Conservation (phyloP, 352 stramenopile species). For the Halophytophthora polymorphica region DNA sequence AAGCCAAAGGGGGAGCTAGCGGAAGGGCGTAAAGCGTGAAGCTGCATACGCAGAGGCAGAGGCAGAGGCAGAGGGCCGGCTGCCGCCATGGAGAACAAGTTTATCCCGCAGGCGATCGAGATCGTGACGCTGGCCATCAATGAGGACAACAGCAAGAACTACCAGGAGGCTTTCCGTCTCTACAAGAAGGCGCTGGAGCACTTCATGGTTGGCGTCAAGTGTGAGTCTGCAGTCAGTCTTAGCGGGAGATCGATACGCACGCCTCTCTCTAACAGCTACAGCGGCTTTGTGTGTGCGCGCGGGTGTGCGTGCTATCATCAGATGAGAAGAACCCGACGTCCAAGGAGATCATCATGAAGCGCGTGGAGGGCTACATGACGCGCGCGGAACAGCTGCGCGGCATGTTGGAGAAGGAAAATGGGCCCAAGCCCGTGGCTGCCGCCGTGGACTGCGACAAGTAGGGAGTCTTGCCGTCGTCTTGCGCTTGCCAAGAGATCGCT, state of each 20-base stretch:
- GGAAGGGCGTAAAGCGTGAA: not conserved
- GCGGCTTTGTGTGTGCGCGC: not conserved
- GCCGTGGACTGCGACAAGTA: slow-evolving; percentile 78
- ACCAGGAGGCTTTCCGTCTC: slow-evolving; percentile 80
- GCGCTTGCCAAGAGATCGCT: no score
- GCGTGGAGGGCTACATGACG: slow-evolving; percentile 89
- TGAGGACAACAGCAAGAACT: slow-evolving; percentile 89
- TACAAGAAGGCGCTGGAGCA: slow-evolving; percentile 90
- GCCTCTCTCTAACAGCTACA: not conserved
- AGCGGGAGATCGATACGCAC: not conserved
- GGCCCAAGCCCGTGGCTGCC: slow-evolving; percentile 51
- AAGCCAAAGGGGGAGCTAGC: not conserved
- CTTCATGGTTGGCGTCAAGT: slow-evolving; percentile 90
- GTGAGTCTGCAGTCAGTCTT: slow-evolving; percentile 33
- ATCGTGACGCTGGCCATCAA: slow-evolving; percentile 86
- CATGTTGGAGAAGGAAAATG: slow-evolving; percentile 67
- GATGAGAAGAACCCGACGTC: slow-evolving; percentile 91
- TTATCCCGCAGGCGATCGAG: slow-evolving; percentile 89
- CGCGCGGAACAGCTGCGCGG: slow-evolving; percentile 84
- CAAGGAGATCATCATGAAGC: slow-evolving; percentile 89
- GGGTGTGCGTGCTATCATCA: slow-evolving; percentile 11
- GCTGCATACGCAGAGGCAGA: slow-evolving; percentile 1
- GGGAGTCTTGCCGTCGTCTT: slow-evolving; percentile 1
- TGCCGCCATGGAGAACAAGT: slow-evolving; percentile 83
- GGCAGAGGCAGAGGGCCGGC: not conserved